phyloP scores from a whole-genome alignment of 306 rosid species.

The Vigna angularis region DNA sequence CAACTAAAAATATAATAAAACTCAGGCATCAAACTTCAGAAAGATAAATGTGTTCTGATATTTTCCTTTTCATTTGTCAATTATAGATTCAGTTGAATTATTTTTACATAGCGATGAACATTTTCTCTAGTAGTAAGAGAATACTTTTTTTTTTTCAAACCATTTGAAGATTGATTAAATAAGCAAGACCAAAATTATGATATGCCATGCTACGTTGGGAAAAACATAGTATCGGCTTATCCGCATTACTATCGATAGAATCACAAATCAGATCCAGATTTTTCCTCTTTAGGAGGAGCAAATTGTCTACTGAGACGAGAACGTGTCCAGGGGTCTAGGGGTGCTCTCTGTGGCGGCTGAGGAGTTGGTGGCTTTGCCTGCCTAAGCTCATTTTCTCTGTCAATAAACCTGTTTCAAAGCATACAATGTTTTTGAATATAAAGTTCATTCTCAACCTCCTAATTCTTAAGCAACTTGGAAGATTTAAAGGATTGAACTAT shows the following conservation, averaged over 20 bases:
- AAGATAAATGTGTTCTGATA: background rate
- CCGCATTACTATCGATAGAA: constrained; percentile 14
- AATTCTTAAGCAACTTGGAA: constrained; percentile 5
- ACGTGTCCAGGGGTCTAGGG: constrained; percentile 89
- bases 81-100: constrained; percentile 3
- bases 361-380: constrained; percentile 86
- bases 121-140: constrained; percentile 8
- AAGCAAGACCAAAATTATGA: constrained; percentile 34
- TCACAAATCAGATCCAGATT: constrained; percentile 61
- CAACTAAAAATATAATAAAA: background rate
- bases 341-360: constrained; percentile 75
- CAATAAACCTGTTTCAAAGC: constrained; percentile 71
- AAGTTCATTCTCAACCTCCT: constrained; percentile 25
- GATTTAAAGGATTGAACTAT: background rate
- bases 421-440: background rate
- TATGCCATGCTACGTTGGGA: background rate
- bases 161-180: constrained; percentile 9
- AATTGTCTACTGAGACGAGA: constrained; percentile 76
- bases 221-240: background rate
- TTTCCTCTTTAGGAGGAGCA: constrained; percentile 83
- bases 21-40: background rate
- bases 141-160: constrained; percentile 28
- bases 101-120: constrained; percentile 36
- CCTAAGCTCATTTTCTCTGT: constrained; percentile 84
- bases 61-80: constrained; percentile 23